Percentiles rank a stretch among this genome's conserved stretches.
These are phyloP conservation scores for Saccharomycopsis javanensis DNA, from an alignment of 805 yeast species.

Conservation along the genomic window DNA sequence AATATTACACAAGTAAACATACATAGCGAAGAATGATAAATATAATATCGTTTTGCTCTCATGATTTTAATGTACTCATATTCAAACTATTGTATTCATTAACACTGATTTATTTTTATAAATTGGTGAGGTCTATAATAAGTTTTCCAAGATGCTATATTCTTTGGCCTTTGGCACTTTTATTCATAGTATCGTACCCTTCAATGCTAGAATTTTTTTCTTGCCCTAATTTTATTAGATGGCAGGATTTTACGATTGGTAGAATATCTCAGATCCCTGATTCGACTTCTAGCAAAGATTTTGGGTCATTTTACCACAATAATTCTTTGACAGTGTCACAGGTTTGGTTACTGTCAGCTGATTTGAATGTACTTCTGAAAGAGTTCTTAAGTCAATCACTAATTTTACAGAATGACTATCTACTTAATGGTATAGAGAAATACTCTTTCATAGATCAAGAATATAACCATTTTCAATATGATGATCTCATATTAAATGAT, in stretches of 20 bases:
- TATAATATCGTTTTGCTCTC: background rate
- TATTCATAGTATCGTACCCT: slow-evolving; percentile 41
- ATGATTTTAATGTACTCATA: background rate
- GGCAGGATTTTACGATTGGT: background rate
- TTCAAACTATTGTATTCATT: background rate
- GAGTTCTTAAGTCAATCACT: slow-evolving; percentile 29
- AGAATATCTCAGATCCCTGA: background rate
- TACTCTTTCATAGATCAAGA: background rate
- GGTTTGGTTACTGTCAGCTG: background rate
- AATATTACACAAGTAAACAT: too few relatives aligned
- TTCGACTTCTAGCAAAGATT: background rate
- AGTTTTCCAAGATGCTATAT: slow-evolving; percentile 35
- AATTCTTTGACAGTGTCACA: background rate
- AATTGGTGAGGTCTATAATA: slow-evolving; percentile 25
- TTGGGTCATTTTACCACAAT: background rate
- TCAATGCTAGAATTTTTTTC: slow-evolving; percentile 25
- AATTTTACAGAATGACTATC: slow-evolving; percentile 25
- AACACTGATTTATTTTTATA: background rate
- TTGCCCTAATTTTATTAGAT: background rate
- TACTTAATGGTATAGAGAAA: slow-evolving; percentile 21
- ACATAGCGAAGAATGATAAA: background rate
- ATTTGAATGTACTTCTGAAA: slow-evolving; percentile 1
- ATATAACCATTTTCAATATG: background rate
- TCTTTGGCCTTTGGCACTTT: slow-evolving; percentile 39
- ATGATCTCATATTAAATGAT: background rate